Conservation (phyloP, 2,329 filamentous ascomycete species). For the Cladophialophora yegresii region DNA sequence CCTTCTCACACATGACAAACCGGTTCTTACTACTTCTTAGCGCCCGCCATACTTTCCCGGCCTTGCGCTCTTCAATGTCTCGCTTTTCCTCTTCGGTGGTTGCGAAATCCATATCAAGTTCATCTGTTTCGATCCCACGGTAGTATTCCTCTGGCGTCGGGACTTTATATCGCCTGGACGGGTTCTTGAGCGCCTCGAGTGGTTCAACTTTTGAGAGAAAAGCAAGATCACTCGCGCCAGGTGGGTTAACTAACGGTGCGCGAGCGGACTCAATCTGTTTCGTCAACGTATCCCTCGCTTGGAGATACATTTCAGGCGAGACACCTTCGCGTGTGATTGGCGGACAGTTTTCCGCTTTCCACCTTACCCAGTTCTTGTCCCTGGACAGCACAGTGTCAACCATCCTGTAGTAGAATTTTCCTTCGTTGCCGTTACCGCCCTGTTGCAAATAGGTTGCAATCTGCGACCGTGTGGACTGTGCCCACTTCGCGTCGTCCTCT, state of each 20-base stretch:
- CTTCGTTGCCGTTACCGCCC: slow-evolving; percentile 63
- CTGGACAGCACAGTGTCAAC: slow-evolving; percentile 92
- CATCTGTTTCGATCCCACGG: slow-evolving; percentile 72
- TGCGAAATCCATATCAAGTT: slow-evolving; percentile 84
- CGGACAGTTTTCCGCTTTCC: slow-evolving; percentile 94
- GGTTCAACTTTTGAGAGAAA: slow-evolving; percentile 73
- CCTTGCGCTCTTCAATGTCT: slow-evolving; percentile 67
- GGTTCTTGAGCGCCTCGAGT: slow-evolving; percentile 69
- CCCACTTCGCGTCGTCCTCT: slow-evolving; percentile 89
- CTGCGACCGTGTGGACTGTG: slow-evolving; percentile 69
- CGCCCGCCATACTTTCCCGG: slow-evolving; percentile 88
- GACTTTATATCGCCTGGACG: slow-evolving; percentile 64
- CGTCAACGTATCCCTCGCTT: slow-evolving; percentile 66
- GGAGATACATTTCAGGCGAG: slow-evolving; percentile 66
- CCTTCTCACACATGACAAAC: slow-evolving; percentile 78
- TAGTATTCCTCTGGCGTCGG: slow-evolving; percentile 72
- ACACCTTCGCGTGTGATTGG: slow-evolving; percentile 77
- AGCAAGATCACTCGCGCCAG: slow-evolving; percentile 72
- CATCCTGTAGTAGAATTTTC: slow-evolving; percentile 93
- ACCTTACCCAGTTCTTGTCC: slow-evolving; percentile 98
- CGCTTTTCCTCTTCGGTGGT: slow-evolving; percentile 63
- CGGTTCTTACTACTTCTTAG: slow-evolving; percentile 68
- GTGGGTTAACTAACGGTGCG: slow-evolving; percentile 62
- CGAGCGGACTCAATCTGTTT: slow-evolving; percentile 71
- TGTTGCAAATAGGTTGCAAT: slow-evolving; percentile 79